Conservation (phyloP, 805 yeast species). For the Lipomyces japonicus region DNA sequence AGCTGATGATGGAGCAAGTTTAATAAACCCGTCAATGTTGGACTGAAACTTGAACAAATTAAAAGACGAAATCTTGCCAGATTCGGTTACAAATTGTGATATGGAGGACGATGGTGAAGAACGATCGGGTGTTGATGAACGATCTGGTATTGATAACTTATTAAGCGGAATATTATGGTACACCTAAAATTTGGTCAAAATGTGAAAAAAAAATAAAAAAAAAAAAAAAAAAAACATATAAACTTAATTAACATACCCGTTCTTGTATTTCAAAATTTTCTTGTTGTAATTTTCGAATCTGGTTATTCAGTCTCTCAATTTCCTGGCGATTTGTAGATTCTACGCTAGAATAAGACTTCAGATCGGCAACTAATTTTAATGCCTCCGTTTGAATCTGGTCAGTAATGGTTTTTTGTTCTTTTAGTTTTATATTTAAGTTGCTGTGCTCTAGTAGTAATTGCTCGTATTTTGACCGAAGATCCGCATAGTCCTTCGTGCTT, state of each 20-base stretch:
- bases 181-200: background rate
- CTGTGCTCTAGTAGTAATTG: conserved; percentile 29
- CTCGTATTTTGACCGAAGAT: conserved; percentile 24
- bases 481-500: conserved; percentile 6
- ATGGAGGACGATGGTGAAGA: background rate
- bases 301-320: conserved; percentile 27
- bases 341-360: conserved; percentile 38
- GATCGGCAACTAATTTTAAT: conserved; percentile 37
- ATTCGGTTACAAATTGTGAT: conserved; percentile 8
- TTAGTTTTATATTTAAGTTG: conserved; percentile 28
- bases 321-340: conserved; percentile 21
- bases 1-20: conserved; percentile 31
- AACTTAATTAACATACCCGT: background rate
- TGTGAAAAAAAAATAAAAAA: too few relatives aligned
- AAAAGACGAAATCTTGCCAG: conserved; percentile 34
- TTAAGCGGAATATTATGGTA: background rate
- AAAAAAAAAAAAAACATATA: too few relatives aligned
- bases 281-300: conserved; percentile 34
- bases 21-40: conserved; percentile 37
- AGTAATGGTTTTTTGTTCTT: conserved; percentile 31
- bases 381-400: conserved; percentile 42
- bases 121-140: background rate
- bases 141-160: background rate
- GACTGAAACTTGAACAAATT: conserved; percentile 35
- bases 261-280: conserved; percentile 34